Percentiles rank a stretch among this genome's conserved stretches.
Evolutionary conservation across 345 rosid species (phyloP).

Genomic region (Odontarrhena argentea): DNA sequence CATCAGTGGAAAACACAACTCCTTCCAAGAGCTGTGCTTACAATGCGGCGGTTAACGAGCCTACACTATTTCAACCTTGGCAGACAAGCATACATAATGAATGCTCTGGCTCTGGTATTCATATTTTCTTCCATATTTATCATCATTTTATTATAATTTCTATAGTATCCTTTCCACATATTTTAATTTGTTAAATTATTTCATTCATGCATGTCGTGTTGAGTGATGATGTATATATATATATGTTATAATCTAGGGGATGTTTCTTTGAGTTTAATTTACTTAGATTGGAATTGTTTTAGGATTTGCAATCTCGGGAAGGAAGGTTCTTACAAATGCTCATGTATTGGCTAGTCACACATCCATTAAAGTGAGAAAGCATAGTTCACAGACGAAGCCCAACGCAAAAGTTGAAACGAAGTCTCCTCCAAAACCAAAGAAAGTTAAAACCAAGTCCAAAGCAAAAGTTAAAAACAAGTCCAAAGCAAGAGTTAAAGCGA

Average conservation of each 20-base stretch:
- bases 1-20: no score
- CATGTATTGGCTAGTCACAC: constrained; percentile 81
- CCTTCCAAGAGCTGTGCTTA: constrained; percentile 35
- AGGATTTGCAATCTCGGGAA: constrained; percentile 49
- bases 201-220: no score
- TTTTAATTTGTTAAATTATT: no score
- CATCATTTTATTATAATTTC: no score
- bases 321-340: constrained; percentile 70
- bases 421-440: no score
- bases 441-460: no score
- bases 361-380: constrained; percentile 70
- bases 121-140: not conserved
- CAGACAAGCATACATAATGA: constrained; percentile 71
- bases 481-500: no score
- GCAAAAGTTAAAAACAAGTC: no score
- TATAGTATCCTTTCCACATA: no score
- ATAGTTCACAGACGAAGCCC: constrained; percentile 59
- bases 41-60: constrained; percentile 70
- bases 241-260: no score
- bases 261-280: no score
- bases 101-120: constrained; percentile 64
- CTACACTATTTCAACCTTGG: constrained; percentile 65
- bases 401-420: constrained; percentile 57
- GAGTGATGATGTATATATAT: no score
- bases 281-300: not conserved